Base-by-base conservation (phyloP, 2,329 filamentous ascomycete species). In the Ophiosphaerella korrae region DNA sequence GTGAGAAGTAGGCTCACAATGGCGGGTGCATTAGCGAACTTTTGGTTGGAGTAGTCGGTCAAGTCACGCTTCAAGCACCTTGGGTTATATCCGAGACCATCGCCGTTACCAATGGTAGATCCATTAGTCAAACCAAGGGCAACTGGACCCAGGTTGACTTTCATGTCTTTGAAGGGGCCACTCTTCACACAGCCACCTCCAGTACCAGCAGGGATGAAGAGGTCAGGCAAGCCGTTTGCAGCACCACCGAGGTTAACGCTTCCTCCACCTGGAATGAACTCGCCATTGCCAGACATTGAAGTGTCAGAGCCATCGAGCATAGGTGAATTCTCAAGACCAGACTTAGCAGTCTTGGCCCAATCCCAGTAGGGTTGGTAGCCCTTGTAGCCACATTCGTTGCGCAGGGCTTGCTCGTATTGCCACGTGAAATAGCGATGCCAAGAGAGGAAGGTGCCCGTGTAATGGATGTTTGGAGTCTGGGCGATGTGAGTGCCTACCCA, bases 231-330 rank as follows among this genome's bases (percentile, higher is more conserved):
- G 9, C 51, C 60, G 7, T 57, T 62, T 21, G 18, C 18, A 21
- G 18, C 18, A 2, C 46, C 51, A 12, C 48, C 57, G 13, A 63
- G 41, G 31, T 42, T 71, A 55, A 57, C 72, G 11, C 58, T 44
- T 63, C 60, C 75, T 14, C 58, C 60, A 2, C 58, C 60, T 7
- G 55, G 42, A 21, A 62, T 67, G 43, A 63, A 72, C 11, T 62
- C 68, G 29, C 81, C 81, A 52, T 83, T 79, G 21, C 80, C 78
- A 29, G 76, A 58, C 59, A 73, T 67, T 13, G 75, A 72, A 46
- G 75, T 79, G 23, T 74, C 76, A 46, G 77, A 79, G 43, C 83
- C 83, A 57, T 83, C 81, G 55, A 85, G 84, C 45, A 85, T 65
- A 12, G 80, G 76, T 1, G 80, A 77, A 18, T 75, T 74, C 56